Conservation (phyloP, 1,284 basidiomycete species). For the Ustilago curta region DNA sequence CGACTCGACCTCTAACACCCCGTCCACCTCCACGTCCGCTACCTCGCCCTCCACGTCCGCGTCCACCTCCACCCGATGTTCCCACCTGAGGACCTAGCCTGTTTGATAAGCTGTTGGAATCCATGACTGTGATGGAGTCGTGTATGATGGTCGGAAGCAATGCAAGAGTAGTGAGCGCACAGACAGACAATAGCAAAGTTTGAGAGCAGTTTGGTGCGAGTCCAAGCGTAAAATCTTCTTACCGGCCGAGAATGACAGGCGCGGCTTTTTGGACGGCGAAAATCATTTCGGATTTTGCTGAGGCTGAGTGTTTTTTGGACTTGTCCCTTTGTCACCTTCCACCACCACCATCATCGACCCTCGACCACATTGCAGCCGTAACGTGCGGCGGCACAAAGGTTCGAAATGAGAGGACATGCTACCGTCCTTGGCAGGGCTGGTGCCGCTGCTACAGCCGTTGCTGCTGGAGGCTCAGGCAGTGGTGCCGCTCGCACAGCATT, state of each 20-base stretch:
- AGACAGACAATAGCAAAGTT: slow-evolving; percentile 13
- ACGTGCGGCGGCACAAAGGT: background rate
- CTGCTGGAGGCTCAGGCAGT: background rate
- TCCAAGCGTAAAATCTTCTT: slow-evolving; percentile 26
- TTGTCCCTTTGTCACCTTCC: background rate
- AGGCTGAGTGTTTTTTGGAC: too few species aligned
- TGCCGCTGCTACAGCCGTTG: background rate
- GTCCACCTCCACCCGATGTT: slow-evolving; percentile 12
- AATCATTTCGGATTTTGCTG: background rate
- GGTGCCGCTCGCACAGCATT: background rate
- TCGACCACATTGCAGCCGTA: background rate
- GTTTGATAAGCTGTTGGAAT: slow-evolving; percentile 29
- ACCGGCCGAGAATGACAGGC: slow-evolving; percentile 29
- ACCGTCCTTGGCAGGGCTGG: background rate
- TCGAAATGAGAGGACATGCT: background rate
- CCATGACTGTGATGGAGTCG: slow-evolving; percentile 17
- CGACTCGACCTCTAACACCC: slow-evolving; percentile 22
- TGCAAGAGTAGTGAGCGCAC: slow-evolving; percentile 7
- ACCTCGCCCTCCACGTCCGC: slow-evolving; percentile 22
- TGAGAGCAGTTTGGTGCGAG: background rate
- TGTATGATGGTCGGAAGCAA: background rate
- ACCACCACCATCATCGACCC: background rate
- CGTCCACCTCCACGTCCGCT: slow-evolving; percentile 21
- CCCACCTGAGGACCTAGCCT: slow-evolving; percentile 28
- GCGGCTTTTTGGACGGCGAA: slow-evolving; percentile 21